Evolutionary conservation across 2,329 filamentous ascomycete genomes (phyloP), one percentile per base, ranked within the genome.

Genomic region (Ophiostoma pallidulum): DNA sequence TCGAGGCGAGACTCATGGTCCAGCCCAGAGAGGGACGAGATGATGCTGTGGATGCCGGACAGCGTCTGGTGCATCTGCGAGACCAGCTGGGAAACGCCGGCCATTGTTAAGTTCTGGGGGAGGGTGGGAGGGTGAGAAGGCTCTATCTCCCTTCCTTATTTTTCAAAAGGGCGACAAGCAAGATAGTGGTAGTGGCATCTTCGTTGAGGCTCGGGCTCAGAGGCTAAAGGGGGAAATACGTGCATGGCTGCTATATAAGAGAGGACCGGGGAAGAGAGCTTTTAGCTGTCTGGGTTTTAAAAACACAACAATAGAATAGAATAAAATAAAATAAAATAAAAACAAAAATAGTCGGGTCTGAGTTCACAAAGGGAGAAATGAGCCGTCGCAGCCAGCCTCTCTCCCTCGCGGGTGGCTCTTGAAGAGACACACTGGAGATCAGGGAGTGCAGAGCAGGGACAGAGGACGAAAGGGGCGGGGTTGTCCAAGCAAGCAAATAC

Each of bases 31-130:
- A 70, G 56, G 2, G 59, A 56, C 12, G 60, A 57, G 29, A 71
- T 55, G 19, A 67, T 66, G 24, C 45, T 49, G 49, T 65, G 63
- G 49, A 71, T 69, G 14, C 60, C 58, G 1, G 64, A 61, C 38
- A 71, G 58, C 18, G 63, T 69, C 45, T 69, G 63, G 52, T 64
- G 64, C 66, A 71, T 67, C 55, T 68, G 63, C 51, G 62, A 56
- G 53, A 70, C 62, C 40, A 71, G 64, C 37, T 58, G 52, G 13
- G 64, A 59, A 50, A 69, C 63, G 48, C 68, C 63, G 16, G 41
- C 48, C 57, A 61, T 62, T 8, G 41, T 51, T 29, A 41, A 19
- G 31, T 28, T 22, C 24, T 28, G 24, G 24, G 10, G 10, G 10
- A 6, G 24, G 24, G 24, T 28, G 24, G 24, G 39, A 22, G 24